These are phyloP conservation scores for Phytophthora foliorum DNA, from an alignment of 352 stramenopile genomes.

Conservation along the genomic window DNA sequence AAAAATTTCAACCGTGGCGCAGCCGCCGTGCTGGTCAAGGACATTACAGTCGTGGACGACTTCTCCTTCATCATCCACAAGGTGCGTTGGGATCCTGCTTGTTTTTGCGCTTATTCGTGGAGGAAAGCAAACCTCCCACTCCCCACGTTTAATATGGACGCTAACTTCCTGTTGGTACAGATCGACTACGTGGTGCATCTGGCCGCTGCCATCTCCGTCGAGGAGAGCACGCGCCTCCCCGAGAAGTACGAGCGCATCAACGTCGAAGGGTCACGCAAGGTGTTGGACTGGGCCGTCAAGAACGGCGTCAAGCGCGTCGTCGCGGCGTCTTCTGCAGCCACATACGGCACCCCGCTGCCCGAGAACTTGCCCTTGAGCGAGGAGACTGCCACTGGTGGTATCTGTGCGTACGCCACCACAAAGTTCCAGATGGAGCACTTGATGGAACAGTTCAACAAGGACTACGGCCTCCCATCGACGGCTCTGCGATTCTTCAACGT, in stretches of 20 bases:
- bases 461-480: conserved; percentile 78
- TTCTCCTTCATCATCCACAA: conserved; percentile 86
- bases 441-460: conserved; percentile 75
- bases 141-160: not conserved
- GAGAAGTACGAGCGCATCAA: conserved; percentile 92
- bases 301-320: conserved; percentile 85
- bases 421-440: conserved; percentile 90
- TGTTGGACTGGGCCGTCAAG: conserved; percentile 81
- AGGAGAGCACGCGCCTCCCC: conserved; percentile 85
- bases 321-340: conserved; percentile 80
- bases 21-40: conserved; percentile 84
- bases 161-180: conserved; percentile 31
- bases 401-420: conserved; percentile 84
- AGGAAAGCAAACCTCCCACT: not conserved
- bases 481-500: conserved; percentile 90
- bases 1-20: conserved; percentile 85
- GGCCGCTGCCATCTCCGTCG: conserved; percentile 85
- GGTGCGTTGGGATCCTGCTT: conserved; percentile 30
- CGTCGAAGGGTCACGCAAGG: conserved; percentile 82
- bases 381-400: conserved; percentile 77
- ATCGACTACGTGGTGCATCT: conserved; percentile 89
- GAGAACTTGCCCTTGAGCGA: conserved; percentile 81
- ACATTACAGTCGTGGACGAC: conserved; percentile 85
- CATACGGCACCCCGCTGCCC: conserved; percentile 70
- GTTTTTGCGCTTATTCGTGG: not conserved